Conservation (phyloP, 1,284 basidiomycete species). For the Naganishia albida region DNA sequence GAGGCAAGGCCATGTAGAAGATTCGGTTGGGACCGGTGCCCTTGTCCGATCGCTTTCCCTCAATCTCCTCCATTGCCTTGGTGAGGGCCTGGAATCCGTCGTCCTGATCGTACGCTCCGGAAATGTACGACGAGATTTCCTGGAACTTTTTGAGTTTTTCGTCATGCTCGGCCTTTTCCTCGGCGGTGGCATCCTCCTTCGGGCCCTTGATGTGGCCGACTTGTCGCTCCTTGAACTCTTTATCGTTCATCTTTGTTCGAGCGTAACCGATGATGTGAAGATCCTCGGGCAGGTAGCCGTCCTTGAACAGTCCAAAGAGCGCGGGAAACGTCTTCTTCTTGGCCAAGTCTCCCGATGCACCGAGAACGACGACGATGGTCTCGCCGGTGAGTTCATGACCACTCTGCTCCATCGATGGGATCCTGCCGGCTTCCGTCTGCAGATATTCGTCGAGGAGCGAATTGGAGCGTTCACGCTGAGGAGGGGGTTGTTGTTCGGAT, state of each 20-base stretch:
- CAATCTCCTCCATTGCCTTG: constrained; percentile 73
- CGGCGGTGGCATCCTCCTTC: constrained; percentile 61
- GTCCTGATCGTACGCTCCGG: constrained; percentile 83
- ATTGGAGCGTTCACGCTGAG: constrained; percentile 16
- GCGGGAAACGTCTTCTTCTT: constrained; percentile 99
- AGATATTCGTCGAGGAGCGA: constrained; percentile 31
- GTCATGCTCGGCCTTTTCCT: constrained; percentile 43
- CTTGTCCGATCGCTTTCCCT: constrained; percentile 61
- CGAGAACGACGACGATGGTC: constrained; percentile 86
- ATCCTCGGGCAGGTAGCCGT: constrained; percentile 75
- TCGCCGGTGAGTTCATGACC: constrained; percentile 76
- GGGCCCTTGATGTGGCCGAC: constrained; percentile 80
- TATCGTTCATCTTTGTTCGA: constrained; percentile 86
- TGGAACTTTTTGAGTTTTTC: constrained; percentile 79
- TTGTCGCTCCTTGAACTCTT: constrained; percentile 80
- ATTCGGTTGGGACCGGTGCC: constrained; percentile 63
- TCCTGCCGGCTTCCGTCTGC: constrained; percentile 65
- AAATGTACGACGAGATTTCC: constrained; percentile 72
- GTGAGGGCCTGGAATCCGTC: constrained; percentile 75
- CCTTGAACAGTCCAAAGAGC: constrained; percentile 80
- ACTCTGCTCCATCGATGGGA: constrained; percentile 79
- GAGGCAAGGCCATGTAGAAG: constrained; percentile 93
- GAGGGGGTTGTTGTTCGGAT: constrained; percentile 1
- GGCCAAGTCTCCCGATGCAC: constrained; percentile 95
- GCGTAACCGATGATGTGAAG: constrained; percentile 92